Base-by-base conservation (phyloP, 495 filamentous ascomycete genomes). In the Terfezia claveryi region DNA sequence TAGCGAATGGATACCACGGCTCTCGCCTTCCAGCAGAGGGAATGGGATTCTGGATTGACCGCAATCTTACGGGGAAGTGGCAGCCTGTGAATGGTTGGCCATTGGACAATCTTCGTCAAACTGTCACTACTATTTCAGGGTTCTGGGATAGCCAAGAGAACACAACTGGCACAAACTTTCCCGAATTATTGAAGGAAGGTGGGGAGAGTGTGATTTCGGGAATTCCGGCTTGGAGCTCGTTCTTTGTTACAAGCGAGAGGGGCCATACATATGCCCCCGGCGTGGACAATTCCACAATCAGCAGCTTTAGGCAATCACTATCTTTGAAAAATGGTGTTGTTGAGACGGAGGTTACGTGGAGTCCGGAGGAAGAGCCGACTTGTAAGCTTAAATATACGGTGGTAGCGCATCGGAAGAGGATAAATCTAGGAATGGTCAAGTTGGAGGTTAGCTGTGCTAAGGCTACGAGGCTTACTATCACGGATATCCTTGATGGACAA, bases 31-130 rank as follows among this genome's bases (percentile, higher is more conserved):
- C 81, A 16, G 76, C 76, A 32, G 70, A 65, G 23, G 63, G 63
- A 20, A 57, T 57, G 54, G 63, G 63, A 5, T 66, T 64, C 69
- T 41, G 80, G 81, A 55, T 54, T 7, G 41, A 55, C 16, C 56
- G 54, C 10, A 57, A 62, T 46, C 53, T 52, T 4, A 59, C 0
- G 66, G 68, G 4, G 66, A 71, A 49, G 68, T 67, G 23, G 14
- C 72, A 74, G 54, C 74, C 74, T 27, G 79, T 80, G 63, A 82
- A 77, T 59, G 83, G 82, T 7, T 88, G 83, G 83, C 83, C 83
- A 8, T 65, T 87, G 14, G 84, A 78, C 67, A 70, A 78, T 50
- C 63, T 71, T 8, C 71, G 83, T 12, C 79, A 84, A 61, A 75
- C 79, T 1, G 85, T 88, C 64, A 78, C 80, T 4, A 85, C 82